Evolutionary conservation across 2,329 filamentous ascomycete genomes (phyloP).

Genomic region (Hypoxylon sp.): DNA sequence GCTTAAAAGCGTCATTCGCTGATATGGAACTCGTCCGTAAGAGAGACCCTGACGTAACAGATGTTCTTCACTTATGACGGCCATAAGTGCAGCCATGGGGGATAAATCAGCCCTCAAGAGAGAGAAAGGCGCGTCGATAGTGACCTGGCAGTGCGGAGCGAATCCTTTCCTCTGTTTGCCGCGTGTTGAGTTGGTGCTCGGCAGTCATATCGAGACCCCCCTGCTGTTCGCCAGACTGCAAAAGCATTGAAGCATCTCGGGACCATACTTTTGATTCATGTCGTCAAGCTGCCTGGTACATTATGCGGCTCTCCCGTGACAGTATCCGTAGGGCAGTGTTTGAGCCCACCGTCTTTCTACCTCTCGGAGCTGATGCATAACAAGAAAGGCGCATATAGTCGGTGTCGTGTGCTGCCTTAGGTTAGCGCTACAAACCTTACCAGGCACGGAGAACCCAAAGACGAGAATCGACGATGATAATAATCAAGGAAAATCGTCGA

Average conservation of each 20-base stretch:
- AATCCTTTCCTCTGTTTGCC: neutral
- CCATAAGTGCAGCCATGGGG: constrained; percentile 17
- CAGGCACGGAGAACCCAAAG: neutral
- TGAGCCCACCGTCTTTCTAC: neutral
- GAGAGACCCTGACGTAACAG: constrained; percentile 21
- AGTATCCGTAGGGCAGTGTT: too few relatives aligned
- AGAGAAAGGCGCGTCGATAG: constrained; percentile 18
- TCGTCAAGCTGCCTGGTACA: neutral
- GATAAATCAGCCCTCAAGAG: constrained; percentile 23
- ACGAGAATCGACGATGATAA: neutral
- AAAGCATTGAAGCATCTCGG: neutral
- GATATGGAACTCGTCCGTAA: constrained; percentile 20
- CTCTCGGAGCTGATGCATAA: neutral
- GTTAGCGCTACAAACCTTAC: constrained; percentile 5
- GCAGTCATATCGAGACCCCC: neutral
- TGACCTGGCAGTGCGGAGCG: neutral
- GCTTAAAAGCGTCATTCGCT: constrained; percentile 21
- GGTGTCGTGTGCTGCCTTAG: neutral
- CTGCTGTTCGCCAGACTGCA: neutral
- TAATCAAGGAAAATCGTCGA: neutral
- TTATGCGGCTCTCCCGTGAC: too few relatives aligned
- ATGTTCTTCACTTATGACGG: constrained; percentile 19
- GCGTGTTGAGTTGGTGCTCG: neutral
- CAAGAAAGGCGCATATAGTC: neutral
- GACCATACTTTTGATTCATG: neutral